Evolutionary conservation across 2,329 filamentous ascomycete genomes (phyloP).

Genomic region (Epichloe baconii): DNA sequence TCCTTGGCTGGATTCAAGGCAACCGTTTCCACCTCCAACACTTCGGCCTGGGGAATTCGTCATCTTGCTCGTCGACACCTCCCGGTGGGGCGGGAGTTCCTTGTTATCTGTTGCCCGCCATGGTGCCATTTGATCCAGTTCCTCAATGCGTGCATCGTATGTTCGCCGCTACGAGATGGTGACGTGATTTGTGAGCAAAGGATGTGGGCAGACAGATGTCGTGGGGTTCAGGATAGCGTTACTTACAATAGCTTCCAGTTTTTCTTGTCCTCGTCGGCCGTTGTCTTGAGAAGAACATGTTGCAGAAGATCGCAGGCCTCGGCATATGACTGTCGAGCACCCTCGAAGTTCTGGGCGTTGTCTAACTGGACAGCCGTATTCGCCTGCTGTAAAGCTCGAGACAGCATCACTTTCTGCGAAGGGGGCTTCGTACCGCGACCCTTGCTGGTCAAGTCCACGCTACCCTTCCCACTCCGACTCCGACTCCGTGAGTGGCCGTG

Average conservation of each 20-base stretch:
- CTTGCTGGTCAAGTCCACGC: constrained; percentile 18
- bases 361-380: constrained; percentile 92
- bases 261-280: constrained; percentile 78
- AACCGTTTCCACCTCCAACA: background rate
- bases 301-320: constrained; percentile 84
- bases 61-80: constrained; percentile 27
- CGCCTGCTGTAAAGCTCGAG: constrained; percentile 86
- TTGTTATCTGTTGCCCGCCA: constrained; percentile 47
- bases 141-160: constrained; percentile 80
- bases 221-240: background rate
- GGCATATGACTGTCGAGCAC: constrained; percentile 76
- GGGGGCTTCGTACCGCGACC: constrained; percentile 30
- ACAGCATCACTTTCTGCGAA: constrained; percentile 90
- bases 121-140: constrained; percentile 62
- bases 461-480: constrained; percentile 21
- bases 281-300: constrained; percentile 75
- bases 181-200: background rate
- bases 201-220: background rate
- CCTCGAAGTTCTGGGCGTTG: constrained; percentile 89
- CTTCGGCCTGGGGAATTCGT: constrained; percentile 1
- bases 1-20: constrained; percentile 26
- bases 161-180: constrained; percentile 53
- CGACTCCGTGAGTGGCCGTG: constrained; percentile 20
- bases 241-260: constrained; percentile 86
- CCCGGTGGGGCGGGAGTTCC: constrained; percentile 56